Conservation (phyloP, 1,284 basidiomycete genomes). For the Golubevia sp. region DNA sequence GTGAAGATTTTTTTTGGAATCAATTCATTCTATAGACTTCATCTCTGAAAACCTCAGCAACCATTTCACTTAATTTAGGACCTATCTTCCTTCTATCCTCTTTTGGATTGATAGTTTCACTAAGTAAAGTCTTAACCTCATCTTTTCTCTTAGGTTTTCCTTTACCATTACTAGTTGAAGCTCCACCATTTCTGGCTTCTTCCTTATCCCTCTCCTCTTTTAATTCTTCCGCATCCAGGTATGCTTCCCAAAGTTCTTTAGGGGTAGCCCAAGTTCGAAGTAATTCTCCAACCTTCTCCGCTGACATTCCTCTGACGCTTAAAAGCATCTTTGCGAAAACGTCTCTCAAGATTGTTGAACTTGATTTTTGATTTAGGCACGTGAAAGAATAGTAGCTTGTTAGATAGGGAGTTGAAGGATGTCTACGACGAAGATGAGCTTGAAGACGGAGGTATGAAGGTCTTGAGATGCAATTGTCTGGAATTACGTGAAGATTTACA, state of each 20-base stretch:
- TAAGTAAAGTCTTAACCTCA: slow-evolving; percentile 11
- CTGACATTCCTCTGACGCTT: slow-evolving; percentile 42
- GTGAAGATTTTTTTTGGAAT: no score
- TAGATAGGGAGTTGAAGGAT: slow-evolving; percentile 20
- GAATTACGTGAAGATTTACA: slow-evolving; percentile 30
- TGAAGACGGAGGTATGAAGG: slow-evolving; percentile 30
- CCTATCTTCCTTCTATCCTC: slow-evolving; percentile 34
- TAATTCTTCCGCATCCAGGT: slow-evolving; percentile 8
- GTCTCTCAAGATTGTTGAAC: slow-evolving; percentile 27
- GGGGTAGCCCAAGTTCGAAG: slow-evolving; percentile 33
- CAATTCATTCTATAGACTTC: no score
- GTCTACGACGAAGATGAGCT: slow-evolving; percentile 18
- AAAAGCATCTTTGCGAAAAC: slow-evolving; percentile 50
- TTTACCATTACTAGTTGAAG: not conserved
- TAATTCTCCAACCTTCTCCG: slow-evolving; percentile 45
- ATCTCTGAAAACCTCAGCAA: slow-evolving; percentile 23
- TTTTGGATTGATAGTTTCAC: slow-evolving; percentile 14
- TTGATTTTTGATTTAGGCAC: slow-evolving; percentile 43
- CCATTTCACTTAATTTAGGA: slow-evolving; percentile 25
- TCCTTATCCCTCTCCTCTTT: not conserved
- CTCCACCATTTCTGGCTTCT: not conserved
- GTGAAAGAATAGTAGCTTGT: slow-evolving; percentile 43
- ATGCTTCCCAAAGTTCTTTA: slow-evolving; percentile 19
- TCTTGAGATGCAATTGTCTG: slow-evolving; percentile 32
- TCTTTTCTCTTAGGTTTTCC: not conserved